Conservation (phyloP, 441 rosid genomes). For the Syzygium syzygioides region DNA sequence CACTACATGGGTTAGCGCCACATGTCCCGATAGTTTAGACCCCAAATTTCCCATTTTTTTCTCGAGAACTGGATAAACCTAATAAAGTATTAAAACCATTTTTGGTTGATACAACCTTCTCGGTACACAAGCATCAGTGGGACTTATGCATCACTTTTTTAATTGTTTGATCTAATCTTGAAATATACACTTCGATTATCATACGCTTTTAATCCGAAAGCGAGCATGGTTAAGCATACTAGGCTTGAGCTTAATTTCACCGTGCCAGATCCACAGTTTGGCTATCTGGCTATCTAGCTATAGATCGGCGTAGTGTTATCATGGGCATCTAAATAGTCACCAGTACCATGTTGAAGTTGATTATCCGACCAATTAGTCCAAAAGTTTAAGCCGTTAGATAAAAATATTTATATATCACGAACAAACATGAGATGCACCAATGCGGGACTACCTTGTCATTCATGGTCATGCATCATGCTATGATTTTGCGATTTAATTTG, state of each 20-base stretch:
- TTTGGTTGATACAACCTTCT: background rate
- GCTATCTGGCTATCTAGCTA: no score
- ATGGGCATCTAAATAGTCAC: background rate
- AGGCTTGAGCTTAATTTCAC: background rate
- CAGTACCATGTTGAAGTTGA: fast-evolving
- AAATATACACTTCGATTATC: background rate
- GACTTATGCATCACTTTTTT: background rate
- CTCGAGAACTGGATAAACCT: background rate
- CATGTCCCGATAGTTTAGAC: background rate
- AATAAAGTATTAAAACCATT: background rate
- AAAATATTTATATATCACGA: background rate
- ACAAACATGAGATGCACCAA: background rate
- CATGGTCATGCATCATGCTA: background rate
- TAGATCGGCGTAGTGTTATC: no score
- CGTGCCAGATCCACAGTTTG: background rate
- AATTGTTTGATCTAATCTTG: background rate
- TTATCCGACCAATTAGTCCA: fast-evolving
- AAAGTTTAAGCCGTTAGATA: background rate
- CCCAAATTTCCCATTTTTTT: background rate
- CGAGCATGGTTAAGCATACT: no score
- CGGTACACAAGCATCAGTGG: background rate
- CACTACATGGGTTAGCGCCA: background rate
- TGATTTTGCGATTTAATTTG: background rate
- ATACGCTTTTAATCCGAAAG: background rate
- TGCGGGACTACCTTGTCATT: background rate